Evolutionary conservation across 352 stramenopile species (phyloP).

Genomic region (Pythium brachiatum): DNA sequence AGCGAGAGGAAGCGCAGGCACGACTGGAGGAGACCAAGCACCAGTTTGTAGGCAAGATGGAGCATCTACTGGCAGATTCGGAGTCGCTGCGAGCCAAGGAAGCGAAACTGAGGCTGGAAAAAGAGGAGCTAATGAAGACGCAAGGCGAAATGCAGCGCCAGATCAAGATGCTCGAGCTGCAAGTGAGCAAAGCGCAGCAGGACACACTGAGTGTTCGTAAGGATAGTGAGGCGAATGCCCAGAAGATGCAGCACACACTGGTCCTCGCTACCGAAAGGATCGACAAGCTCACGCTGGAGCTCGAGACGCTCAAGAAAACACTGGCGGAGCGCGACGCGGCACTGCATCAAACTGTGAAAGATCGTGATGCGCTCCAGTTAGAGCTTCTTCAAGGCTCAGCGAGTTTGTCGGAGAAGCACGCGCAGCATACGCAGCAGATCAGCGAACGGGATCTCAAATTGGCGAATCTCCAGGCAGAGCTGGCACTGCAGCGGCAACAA

Average conservation of each 20-base stretch:
- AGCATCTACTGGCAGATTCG: slow-evolving; percentile 47
- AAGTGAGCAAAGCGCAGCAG: slow-evolving; percentile 44
- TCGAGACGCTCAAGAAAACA: slow-evolving; percentile 36
- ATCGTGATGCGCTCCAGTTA: slow-evolving; percentile 38
- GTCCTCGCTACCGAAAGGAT: slow-evolving; percentile 36
- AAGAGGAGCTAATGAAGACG: slow-evolving; percentile 37
- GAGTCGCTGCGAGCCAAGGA: slow-evolving; percentile 46
- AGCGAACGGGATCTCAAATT: slow-evolving; percentile 37
- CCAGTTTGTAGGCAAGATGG: slow-evolving; percentile 60
- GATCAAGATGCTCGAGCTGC: slow-evolving; percentile 40
- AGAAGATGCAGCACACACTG: slow-evolving; percentile 49
- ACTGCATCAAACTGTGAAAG: slow-evolving; percentile 41
- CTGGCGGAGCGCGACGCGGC: slow-evolving; percentile 39
- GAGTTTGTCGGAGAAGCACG: slow-evolving; percentile 35
- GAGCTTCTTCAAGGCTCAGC: slow-evolving; percentile 43
- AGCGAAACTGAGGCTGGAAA: slow-evolving; percentile 52
- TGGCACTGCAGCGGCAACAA: slow-evolving; percentile 28
- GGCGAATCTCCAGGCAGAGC: slow-evolving; percentile 33
- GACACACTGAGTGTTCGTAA: slow-evolving; percentile 48
- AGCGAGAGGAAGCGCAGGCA: slow-evolving; percentile 29
- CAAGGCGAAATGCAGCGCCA: slow-evolving; percentile 37
- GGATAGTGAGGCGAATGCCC: slow-evolving; percentile 41
- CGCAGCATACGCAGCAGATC: slow-evolving; percentile 36
- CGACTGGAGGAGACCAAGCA: slow-evolving; percentile 46
- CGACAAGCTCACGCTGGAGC: slow-evolving; percentile 41